A percentile compares a stretch with the other conserved stretches of the same genome.
Evolutionary conservation across 768 basidiomycete species (phyloP).

Genomic region (Macrocybe gigantea): DNA sequence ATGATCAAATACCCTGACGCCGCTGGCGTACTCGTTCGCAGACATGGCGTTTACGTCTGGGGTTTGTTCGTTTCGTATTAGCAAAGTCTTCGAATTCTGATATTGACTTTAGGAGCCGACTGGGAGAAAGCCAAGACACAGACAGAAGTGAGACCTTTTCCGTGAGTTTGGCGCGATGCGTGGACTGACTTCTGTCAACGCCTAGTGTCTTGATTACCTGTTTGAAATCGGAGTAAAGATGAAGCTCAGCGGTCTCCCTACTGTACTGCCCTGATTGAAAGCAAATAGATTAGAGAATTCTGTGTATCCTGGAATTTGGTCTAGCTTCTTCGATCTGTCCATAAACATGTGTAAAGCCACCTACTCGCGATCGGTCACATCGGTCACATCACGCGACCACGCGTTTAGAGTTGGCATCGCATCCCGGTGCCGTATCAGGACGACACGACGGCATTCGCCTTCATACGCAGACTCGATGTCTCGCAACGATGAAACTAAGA

Average conservation of each 20-base stretch:
- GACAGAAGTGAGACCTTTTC: slow-evolving; percentile 48
- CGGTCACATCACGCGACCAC: neutral
- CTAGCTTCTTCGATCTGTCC: neutral
- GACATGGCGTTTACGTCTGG: slow-evolving; percentile 86
- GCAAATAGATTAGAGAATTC: neutral
- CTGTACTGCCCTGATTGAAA: slow-evolving; percentile 26
- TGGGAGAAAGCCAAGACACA: slow-evolving; percentile 92
- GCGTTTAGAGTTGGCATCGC: too few relatives aligned
- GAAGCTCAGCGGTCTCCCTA: slow-evolving; percentile 57
- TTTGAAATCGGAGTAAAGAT: slow-evolving; percentile 87
- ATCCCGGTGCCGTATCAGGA: too few relatives aligned
- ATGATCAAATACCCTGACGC: slow-evolving; percentile 79
- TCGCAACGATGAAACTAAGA: too few relatives aligned
- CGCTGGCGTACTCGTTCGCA: slow-evolving; percentile 67
- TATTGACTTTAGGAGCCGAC: slow-evolving; percentile 38
- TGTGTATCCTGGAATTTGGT: neutral
- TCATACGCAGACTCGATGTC: too few relatives aligned
- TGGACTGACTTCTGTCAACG: slow-evolving; percentile 7
- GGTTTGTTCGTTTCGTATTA: slow-evolving; percentile 33
- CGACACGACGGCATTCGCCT: too few relatives aligned
- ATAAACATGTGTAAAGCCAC: neutral
- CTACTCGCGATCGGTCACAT: slow-evolving; percentile 1
- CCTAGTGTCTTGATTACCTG: slow-evolving; percentile 82
- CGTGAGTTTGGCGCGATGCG: neutral
- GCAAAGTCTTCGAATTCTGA: slow-evolving; percentile 1